Conservation (phyloP, 306 rosid genomes). For the Prunus mume region DNA sequence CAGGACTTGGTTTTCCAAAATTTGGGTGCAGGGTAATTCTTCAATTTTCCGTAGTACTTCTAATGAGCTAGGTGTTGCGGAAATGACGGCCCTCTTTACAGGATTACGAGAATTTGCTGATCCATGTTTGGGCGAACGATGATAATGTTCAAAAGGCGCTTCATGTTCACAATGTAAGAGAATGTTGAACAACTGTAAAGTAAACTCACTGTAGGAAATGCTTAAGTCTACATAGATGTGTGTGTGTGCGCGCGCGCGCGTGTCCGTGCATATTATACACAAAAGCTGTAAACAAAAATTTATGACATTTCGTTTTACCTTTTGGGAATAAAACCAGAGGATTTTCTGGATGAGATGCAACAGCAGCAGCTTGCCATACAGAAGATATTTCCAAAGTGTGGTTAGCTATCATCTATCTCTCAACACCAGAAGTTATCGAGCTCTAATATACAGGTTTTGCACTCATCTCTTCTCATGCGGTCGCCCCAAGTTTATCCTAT, state of each 20-base stretch:
- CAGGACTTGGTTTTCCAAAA: not conserved
- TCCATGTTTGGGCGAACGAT: constrained; percentile 31
- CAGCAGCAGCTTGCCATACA: not conserved
- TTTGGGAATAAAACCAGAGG: not conserved
- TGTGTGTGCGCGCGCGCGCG: accelerated
- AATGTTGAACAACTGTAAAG: not conserved
- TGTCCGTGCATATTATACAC: no score
- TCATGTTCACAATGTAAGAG: constrained; percentile 14
- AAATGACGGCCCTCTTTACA: not conserved
- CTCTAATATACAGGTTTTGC: constrained; percentile 46
- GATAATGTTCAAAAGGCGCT: constrained; percentile 24
- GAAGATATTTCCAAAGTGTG: constrained; percentile 1
- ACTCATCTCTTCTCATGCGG: not conserved
- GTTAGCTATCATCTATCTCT: constrained; percentile 41
- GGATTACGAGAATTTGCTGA: constrained; percentile 14
- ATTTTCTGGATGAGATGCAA: constrained; percentile 27
- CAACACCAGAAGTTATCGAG: constrained; percentile 34
- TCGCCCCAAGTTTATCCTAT: not conserved
- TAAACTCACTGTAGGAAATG: no score
- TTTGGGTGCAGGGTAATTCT: constrained; percentile 21
- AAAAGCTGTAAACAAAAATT: not conserved
- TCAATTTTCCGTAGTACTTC: not conserved
- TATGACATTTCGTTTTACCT: not conserved
- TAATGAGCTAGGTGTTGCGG: not conserved
- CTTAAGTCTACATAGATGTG: no score